These are phyloP conservation scores for Calonectria montana DNA, from an alignment of 2,329 filamentous ascomycete genomes.

Conservation along the genomic window DNA sequence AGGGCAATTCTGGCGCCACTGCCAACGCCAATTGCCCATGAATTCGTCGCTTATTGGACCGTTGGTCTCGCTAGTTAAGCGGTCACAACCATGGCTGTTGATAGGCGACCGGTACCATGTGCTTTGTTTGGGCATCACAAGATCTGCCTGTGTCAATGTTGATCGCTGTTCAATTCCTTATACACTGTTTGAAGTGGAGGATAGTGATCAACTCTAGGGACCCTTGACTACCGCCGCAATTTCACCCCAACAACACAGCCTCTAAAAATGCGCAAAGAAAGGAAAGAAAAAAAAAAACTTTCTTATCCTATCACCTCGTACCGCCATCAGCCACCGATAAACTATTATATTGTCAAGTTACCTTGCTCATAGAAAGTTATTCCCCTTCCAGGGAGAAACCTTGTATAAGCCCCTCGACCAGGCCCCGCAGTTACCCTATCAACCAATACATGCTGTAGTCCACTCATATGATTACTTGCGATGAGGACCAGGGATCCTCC, in stretches of 20 bases:
- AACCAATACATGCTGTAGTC: conserved; percentile 23
- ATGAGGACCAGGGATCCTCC: neutral
- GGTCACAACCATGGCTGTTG: neutral
- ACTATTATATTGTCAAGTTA: neutral
- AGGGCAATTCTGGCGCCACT: conserved; percentile 2
- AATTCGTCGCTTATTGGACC: neutral
- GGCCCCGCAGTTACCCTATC: conserved; percentile 34
- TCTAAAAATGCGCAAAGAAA: neutral
- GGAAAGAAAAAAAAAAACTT: neutral
- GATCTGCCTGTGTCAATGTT: neutral
- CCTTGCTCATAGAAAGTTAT: neutral
- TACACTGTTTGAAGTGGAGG: no score
- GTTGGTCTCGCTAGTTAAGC: neutral
- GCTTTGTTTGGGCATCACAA: neutral
- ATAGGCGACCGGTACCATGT: neutral
- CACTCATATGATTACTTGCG: neutral
- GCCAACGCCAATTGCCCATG: conserved; percentile 8
- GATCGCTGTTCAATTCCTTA: neutral
- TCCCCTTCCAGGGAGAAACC: neutral
- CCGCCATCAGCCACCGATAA: neutral
- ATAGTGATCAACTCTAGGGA: no score
- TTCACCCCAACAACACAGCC: conserved; percentile 11
- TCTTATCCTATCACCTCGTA: neutral
- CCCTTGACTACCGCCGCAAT: neutral
- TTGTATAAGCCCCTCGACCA: neutral